Evolutionary conservation across 805 yeast genomes (phyloP).

Genomic region (Wickerhamomyces pijperi): DNA sequence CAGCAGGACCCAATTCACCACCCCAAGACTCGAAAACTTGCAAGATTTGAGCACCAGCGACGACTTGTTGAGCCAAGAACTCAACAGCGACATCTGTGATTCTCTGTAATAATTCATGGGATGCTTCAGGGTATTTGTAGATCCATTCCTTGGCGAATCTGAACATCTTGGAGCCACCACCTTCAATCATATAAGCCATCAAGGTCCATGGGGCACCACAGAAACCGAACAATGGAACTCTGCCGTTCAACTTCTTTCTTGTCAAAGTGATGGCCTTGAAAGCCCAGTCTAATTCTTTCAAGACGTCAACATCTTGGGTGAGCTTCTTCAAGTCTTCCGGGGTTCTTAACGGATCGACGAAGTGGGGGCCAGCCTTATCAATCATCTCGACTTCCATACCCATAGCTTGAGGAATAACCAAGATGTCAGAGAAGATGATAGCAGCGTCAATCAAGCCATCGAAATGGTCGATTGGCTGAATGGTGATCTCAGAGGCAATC

Average conservation of each 20-base stretch:
- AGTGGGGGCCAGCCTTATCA: conserved; percentile 90
- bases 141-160: conserved; percentile 90
- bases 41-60: conserved; percentile 96
- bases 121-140: conserved; percentile 61
- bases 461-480: conserved; percentile 88
- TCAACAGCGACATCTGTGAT: conserved; percentile 85
- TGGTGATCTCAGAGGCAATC: conserved; percentile 85
- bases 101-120: conserved; percentile 61
- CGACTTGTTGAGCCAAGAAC: conserved; percentile 86
- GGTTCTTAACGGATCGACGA: conserved; percentile 74
- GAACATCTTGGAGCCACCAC: conserved; percentile 89
- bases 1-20: conserved; percentile 87
- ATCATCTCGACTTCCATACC: conserved; percentile 92
- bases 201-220: conserved; percentile 98
- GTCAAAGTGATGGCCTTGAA: conserved; percentile 87
- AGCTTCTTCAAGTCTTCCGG: conserved; percentile 56
- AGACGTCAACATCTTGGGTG: conserved; percentile 56
- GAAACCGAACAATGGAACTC: conserved; percentile 91
- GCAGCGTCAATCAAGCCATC: conserved; percentile 93
- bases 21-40: conserved; percentile 98
- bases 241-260: conserved; percentile 73
- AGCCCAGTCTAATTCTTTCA: conserved; percentile 84
- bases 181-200: conserved; percentile 94
- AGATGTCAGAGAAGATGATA: conserved; percentile 87
- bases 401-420: conserved; percentile 97